Base-by-base conservation (phyloP, 768 basidiomycete species). In the Suillus discolor region DNA sequence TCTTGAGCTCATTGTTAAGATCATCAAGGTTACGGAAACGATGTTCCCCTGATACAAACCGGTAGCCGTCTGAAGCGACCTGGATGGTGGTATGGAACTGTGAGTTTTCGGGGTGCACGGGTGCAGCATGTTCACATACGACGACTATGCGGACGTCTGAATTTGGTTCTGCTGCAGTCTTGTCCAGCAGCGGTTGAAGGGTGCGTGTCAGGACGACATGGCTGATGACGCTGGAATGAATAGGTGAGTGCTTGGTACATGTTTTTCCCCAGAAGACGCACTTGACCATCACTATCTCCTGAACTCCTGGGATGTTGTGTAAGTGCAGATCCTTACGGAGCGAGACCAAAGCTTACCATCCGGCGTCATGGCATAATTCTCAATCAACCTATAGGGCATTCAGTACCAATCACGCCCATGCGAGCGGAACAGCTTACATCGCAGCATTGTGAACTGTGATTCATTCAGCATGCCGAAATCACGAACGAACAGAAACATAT, bases 141-240 rank as follows among this genome's bases (percentile, higher is more conserved):
- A 85, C 82, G 12, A 89, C 80, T 16, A 91, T 79, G 20, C 89
- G 84, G 57, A 89, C 88, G 66, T 90, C 89, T 0, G 86, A 80
- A 28, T 76, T 75, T 0, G 80, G 74, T 55, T 81, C 73, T 20
- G 78, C 67, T 0, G 86, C 83, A 1, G 89, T 89, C 62, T 77
- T 73, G 47, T 75, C 76, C 57, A 90, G 70, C 4, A 88, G 71
- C 3, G 88, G 85, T 44, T 88, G 78, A 11, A 90, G 79, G 4
- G 81, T 79, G 25, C 79, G 74, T 11, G 86, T 89, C 67, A 90
- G 82, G 16, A 84, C 80, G 63, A 87, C 71, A 73, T 87, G 87
- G 75, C 86, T 62, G 75, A 90, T 67, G 77, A 85, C 77, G 74
- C 85, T 75, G 73, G 47, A 36, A 78, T 63, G 6, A 16, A 38